Evolutionary conservation across 2,329 filamentous ascomycete genomes (phyloP).

Genomic region (Beauveria brongniartii): DNA sequence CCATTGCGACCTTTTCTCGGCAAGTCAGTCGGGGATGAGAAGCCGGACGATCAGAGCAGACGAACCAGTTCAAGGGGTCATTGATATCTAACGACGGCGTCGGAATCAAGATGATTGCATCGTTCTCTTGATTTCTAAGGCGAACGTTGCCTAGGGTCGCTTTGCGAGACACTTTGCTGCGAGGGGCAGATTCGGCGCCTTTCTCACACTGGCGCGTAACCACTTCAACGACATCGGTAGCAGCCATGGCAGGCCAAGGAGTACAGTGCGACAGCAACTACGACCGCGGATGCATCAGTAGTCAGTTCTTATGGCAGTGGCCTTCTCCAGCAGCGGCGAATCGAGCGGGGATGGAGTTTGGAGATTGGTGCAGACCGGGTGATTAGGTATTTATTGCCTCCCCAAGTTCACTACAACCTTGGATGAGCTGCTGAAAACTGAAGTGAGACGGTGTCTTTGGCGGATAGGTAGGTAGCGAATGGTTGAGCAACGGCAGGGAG

Average conservation of each 20-base stretch:
- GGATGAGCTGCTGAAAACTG: neutral
- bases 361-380: neutral
- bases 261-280: neutral
- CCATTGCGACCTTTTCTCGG: conserved; percentile 28
- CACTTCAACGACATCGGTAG: neutral
- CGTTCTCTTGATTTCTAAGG: conserved; percentile 32
- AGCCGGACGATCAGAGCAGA: conserved; percentile 9
- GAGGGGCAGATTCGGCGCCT: neutral
- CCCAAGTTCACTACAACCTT: neutral
- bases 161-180: conserved; percentile 5
- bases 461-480: neutral
- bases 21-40: conserved; percentile 6
- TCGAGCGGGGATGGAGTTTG: neutral
- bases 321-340: neutral
- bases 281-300: neutral
- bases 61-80: conserved; percentile 43
- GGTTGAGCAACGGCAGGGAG: neutral
- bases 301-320: neutral
- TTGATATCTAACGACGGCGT: conserved; percentile 33
- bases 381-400: neutral
- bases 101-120: conserved; percentile 41
- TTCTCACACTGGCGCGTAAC: conserved; percentile 2
- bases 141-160: conserved; percentile 33
- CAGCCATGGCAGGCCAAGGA: neutral
- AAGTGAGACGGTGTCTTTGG: neutral